These are phyloP conservation scores for Quercus lobata DNA, from an alignment of 331 rosid species.

Conservation along the genomic window DNA sequence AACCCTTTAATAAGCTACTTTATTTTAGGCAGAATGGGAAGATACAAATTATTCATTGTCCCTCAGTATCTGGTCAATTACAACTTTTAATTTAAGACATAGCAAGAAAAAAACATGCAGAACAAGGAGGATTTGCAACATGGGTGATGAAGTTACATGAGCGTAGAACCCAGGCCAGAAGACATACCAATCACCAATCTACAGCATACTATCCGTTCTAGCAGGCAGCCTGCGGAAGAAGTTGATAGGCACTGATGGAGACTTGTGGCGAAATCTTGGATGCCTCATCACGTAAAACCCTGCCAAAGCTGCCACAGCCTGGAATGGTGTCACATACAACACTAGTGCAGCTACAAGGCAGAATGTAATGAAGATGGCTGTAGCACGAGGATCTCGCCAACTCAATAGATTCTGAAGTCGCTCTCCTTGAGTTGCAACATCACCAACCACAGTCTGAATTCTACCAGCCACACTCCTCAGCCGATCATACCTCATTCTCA, in stretches of 20 bases:
- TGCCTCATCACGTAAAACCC: constrained; percentile 91
- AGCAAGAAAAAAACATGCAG: not conserved
- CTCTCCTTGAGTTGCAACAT: constrained; percentile 90
- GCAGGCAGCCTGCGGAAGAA: constrained; percentile 89
- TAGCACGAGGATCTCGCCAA: constrained; percentile 97
- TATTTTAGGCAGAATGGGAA: not conserved
- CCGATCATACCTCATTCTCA: constrained; percentile 79
- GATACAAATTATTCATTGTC: not conserved
- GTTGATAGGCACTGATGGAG: constrained; percentile 63
- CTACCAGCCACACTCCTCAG: constrained; percentile 78
- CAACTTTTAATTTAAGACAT: not conserved
- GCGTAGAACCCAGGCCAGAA: not conserved
- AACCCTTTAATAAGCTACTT: not conserved
- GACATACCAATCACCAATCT: constrained; percentile 12
- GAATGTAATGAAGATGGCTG: constrained; percentile 51
- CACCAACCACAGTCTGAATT: constrained; percentile 87
- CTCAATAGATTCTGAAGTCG: constrained; percentile 81
- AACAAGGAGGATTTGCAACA: not conserved
- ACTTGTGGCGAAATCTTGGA: constrained; percentile 66
- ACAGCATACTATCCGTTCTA: constrained; percentile 77
- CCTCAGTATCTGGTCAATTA: not conserved
- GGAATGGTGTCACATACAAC: constrained; percentile 71
- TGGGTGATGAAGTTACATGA: not conserved
- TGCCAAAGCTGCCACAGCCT: constrained; percentile 40
- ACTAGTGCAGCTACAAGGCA: constrained; percentile 65